Conservation (phyloP, 495 filamentous ascomycete genomes). For the Tuber calosporum region DNA sequence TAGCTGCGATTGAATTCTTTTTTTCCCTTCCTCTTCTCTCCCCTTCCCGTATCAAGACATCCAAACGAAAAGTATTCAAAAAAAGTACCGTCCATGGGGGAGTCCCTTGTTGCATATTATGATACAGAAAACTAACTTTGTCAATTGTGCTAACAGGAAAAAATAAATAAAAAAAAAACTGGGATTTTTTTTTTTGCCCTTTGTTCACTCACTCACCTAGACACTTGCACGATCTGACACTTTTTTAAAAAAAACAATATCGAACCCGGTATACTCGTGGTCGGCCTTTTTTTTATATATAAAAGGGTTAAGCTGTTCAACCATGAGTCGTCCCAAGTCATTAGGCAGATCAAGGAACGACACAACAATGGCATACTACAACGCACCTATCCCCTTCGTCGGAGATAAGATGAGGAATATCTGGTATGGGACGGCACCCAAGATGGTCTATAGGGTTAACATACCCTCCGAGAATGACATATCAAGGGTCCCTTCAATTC, state of each 20-base stretch:
- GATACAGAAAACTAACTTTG: slow-evolving; percentile 1
- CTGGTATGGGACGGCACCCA: slow-evolving; percentile 8
- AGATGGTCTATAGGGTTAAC: slow-evolving; percentile 6
- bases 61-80: neutral
- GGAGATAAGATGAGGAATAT: slow-evolving; percentile 14
- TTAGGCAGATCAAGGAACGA: neutral
- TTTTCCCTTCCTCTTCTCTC: neutral
- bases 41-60: neutral
- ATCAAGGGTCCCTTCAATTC: slow-evolving; percentile 11
- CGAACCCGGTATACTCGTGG: neutral
- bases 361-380: neutral
- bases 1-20: neutral
- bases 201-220: neutral
- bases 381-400: slow-evolving; percentile 14
- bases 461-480: slow-evolving; percentile 16
- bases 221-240: neutral
- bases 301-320: neutral
- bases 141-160: neutral
- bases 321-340: slow-evolving; percentile 3
- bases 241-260: neutral
- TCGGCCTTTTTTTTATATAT: neutral
- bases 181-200: neutral
- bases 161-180: no score
- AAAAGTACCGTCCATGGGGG: neutral
- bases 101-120: neutral